Conservation (phyloP, 2,329 filamentous ascomycete species). For the Colletotrichum viniferum region DNA sequence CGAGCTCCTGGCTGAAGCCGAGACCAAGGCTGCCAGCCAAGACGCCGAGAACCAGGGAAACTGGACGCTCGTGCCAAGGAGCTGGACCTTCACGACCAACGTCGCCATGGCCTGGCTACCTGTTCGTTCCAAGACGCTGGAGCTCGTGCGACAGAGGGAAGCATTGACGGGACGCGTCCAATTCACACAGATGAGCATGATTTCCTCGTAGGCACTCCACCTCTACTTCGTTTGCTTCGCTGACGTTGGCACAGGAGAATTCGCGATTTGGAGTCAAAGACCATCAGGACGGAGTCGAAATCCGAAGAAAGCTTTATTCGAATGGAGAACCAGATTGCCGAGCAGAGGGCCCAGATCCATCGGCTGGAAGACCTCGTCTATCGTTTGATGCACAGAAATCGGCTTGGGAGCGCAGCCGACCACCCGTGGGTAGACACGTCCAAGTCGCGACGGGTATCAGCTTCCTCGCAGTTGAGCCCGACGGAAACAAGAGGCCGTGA, state of each 20-base stretch:
- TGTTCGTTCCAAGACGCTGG: slow-evolving; percentile 47
- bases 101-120: slow-evolving; percentile 51
- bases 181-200: slow-evolving; percentile 54
- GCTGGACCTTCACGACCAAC: slow-evolving; percentile 40
- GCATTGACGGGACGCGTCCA: slow-evolving; percentile 48
- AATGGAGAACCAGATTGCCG: slow-evolving; percentile 28
- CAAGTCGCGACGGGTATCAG: slow-evolving; percentile 7
- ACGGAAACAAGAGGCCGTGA: slow-evolving; percentile 2
- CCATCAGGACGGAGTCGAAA: slow-evolving; percentile 32
- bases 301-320: slow-evolving; percentile 30
- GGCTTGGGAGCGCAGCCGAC: slow-evolving; percentile 12
- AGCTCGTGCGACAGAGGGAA: slow-evolving; percentile 50
- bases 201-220: slow-evolving; percentile 40
- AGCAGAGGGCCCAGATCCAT: slow-evolving; percentile 31
- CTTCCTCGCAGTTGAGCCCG: background rate
- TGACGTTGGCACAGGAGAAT: slow-evolving; percentile 29
- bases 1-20: slow-evolving; percentile 48
- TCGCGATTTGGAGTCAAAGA: slow-evolving; percentile 37
- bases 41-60: slow-evolving; percentile 25
- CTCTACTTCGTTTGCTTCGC: background rate
- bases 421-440: background rate
- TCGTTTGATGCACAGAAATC: slow-evolving; percentile 27
- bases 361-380: slow-evolving; percentile 30
- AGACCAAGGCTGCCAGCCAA: slow-evolving; percentile 31
- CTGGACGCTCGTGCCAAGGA: slow-evolving; percentile 42